Evolutionary conservation across 2,329 filamentous ascomycete genomes (phyloP).

Genomic region (Emydomyces testavorans): DNA sequence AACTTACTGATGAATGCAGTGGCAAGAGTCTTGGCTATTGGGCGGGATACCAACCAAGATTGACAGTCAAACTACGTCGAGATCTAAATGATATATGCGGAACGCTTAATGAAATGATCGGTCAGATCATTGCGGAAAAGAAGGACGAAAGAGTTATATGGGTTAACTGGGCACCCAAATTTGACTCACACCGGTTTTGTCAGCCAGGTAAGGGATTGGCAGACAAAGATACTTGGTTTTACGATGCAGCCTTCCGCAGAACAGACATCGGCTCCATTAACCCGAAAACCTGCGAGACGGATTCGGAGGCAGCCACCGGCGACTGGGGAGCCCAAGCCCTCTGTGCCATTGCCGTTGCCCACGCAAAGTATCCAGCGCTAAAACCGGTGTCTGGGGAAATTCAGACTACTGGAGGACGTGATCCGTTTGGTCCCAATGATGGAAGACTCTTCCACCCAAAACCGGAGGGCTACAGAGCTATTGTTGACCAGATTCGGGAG

Average conservation of each 20-base stretch:
- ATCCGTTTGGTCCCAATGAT: slow-evolving; percentile 11
- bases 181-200: slow-evolving; percentile 23
- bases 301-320: not conserved
- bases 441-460: slow-evolving; percentile 22
- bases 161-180: slow-evolving; percentile 21
- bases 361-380: slow-evolving; percentile 9
- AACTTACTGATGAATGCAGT: slow-evolving; percentile 16
- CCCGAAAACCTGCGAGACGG: slow-evolving; percentile 6
- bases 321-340: slow-evolving; percentile 12
- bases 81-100: slow-evolving; percentile 19
- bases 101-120: slow-evolving; percentile 21
- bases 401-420: not conserved
- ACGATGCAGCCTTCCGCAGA: slow-evolving; percentile 17
- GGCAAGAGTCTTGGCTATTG: slow-evolving; percentile 13
- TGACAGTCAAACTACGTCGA: slow-evolving; percentile 19
- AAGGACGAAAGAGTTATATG: slow-evolving; percentile 18
- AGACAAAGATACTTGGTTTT: slow-evolving; percentile 22
- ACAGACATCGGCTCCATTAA: slow-evolving; percentile 10
- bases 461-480: slow-evolving; percentile 19
- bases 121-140: slow-evolving; percentile 17
- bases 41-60: slow-evolving; percentile 11
- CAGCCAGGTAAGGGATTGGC: slow-evolving; percentile 16
- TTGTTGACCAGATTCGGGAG: slow-evolving; percentile 17
- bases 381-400: not conserved
- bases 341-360: slow-evolving; percentile 13